Base-by-base conservation (phyloP, 208 protist genomes). In the Crithidia mellificae region DNA sequence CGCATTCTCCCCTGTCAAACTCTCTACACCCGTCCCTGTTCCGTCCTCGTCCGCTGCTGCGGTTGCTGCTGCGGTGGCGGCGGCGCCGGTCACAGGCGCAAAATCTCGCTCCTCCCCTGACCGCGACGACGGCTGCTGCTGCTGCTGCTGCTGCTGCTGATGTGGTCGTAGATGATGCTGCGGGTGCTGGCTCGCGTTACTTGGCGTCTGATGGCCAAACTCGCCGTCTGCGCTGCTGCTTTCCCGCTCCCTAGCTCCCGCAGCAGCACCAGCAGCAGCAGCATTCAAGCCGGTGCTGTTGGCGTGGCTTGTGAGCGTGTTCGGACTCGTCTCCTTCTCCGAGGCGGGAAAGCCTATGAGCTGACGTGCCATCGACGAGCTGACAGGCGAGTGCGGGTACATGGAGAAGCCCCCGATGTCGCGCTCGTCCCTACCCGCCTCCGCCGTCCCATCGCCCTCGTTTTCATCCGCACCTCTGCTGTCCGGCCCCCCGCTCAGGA, bases 1-100 rank as follows among this genome's bases (percentile, higher is more conserved):
- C 25, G 80, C 77, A 44, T 56, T 73, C 20, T 78, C 87, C 2
- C 75, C 62, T 12, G 69, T 87, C 19, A 86, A 63, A 55, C 63
- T 75, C 4, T 84, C 75, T 32, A 15, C 17, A 15, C 19, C 30
- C 7, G 52, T 30, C 19, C 57, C 44, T 11, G 44, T 25, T 25
- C 32, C 52, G 4, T 25, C 57, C 8, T 65, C 57, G 9, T 56
- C 34, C 61, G 24, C 56, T 41, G 25, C 12, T 41, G 50, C 22
- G 24, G 27, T 36, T 30, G 4, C 22, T 30, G n/a, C n/a, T 15
- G 30, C 51, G 1, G 30, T 15, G 12, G 51, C 30, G 15, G 49
- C 49, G 34, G 25, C 34, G 34, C 7, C 34, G 34, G 5, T 32
- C 2, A 32, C 25, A n/a, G 29, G 14, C 20, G 15, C 32, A 14